Base-by-base conservation (phyloP, 2,329 filamentous ascomycete genomes). In the Drechslerella dactyloides region DNA sequence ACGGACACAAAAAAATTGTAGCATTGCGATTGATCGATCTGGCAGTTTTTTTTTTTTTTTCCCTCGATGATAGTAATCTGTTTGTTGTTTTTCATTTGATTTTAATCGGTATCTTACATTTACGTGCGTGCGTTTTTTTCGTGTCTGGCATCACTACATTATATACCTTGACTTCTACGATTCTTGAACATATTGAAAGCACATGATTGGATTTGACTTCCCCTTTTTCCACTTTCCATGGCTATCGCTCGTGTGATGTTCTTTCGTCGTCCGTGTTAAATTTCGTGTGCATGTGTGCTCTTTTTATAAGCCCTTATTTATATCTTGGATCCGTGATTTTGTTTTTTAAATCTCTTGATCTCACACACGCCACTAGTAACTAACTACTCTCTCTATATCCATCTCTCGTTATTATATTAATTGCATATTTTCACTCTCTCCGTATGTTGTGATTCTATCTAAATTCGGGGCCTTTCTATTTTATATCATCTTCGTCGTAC, bases 141-240 rank as follows among this genome's bases (percentile, higher is more conserved):
- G n/a, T 30, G 27, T 24, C 57, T 68, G 63, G 63, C 56, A 61
- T 69, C 44, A 61, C 19, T 19, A 48, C 19, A 48, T 48, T 50
- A 54, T 62, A 64, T 21, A 24, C 48, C 27, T 33, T 33, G n/a
- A n/a, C 23, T 62, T 50, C 30, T 66, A 60, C 53, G 52, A 61
- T 70, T 70, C 66, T 64, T 70, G 66, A 59, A 70, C 60, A 70
- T 70, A 70, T 58, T 70, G 64, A 60, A 53, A 40, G 57, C 48
- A 57, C 46, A 57, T 44, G 53, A 46, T 37, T 50, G 48, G 30
- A 46, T 30, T 53, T 13, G 4, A 30, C 21, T 13, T 35, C 19
- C 17, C 23, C n/a, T 44, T 51, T 23, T 24, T 42, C 15, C 19
- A 46, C 33, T 23, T 37, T 17, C 53, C 15, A 46, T 51, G 46